Percentiles rank a stretch among this genome's conserved stretches.
Conservation (phyloP, 2,329 filamentous ascomycete genomes). For the Blastomyces silverae region DNA sequence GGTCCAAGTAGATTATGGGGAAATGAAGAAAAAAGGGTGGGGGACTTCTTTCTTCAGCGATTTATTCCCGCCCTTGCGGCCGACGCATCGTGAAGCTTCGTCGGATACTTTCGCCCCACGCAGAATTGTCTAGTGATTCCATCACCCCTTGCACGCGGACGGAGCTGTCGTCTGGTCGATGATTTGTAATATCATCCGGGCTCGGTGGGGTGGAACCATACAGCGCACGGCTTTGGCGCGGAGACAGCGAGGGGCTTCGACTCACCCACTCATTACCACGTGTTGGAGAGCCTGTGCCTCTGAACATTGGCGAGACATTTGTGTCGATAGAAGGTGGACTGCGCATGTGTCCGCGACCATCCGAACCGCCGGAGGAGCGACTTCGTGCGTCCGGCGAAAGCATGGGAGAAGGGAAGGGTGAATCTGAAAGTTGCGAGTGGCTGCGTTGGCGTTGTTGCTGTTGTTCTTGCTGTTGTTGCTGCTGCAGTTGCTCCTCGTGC, state of each 20-base stretch:
- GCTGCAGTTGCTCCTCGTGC: slow-evolving; percentile 25
- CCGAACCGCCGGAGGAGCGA: slow-evolving; percentile 28
- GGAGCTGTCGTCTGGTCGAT: slow-evolving; percentile 58
- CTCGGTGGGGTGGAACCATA: slow-evolving; percentile 13
- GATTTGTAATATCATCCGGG: slow-evolving; percentile 26
- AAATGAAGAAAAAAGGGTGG: neutral
- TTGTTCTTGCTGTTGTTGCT: neutral
- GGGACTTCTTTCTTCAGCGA: neutral
- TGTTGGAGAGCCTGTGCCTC: slow-evolving; percentile 36
- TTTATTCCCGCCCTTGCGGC: slow-evolving; percentile 24
- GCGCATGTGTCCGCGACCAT: slow-evolving; percentile 44
- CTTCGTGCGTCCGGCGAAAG: slow-evolving; percentile 29
- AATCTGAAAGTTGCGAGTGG: slow-evolving; percentile 11
- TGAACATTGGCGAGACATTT: slow-evolving; percentile 32
- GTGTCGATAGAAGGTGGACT: slow-evolving; percentile 48
- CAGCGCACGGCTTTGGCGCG: slow-evolving; percentile 21
- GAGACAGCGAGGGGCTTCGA: slow-evolving; percentile 46
- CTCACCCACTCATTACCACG: slow-evolving; percentile 47
- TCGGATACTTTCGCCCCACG: slow-evolving; percentile 88
- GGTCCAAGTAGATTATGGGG: neutral
- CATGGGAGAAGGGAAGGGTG: slow-evolving; percentile 29
- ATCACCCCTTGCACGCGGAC: slow-evolving; percentile 72
- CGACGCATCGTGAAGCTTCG: slow-evolving; percentile 70
- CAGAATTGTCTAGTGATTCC: slow-evolving; percentile 78
- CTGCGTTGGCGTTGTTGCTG: slow-evolving; percentile 9